phyloP scores from a whole-genome alignment of 2,329 filamentous ascomycete species.

The Aspergillus niger region DNA sequence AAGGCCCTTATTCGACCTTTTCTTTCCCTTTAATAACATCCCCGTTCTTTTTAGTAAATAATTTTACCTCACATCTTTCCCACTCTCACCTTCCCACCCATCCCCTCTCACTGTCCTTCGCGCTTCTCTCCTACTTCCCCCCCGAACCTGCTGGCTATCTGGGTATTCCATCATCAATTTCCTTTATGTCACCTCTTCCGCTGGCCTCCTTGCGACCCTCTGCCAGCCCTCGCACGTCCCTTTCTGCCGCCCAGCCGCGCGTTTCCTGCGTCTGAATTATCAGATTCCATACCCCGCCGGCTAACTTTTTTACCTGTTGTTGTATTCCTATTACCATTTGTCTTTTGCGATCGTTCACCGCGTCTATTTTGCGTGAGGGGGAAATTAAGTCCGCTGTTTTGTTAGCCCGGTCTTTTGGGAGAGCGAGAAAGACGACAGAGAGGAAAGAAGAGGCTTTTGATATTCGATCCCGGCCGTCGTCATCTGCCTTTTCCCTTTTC shows the following conservation, averaged over 20 bases:
- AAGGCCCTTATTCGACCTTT: constrained; percentile 1
- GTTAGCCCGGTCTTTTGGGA: not conserved
- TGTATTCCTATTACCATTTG: constrained; percentile 15
- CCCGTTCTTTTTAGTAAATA: constrained; percentile 43
- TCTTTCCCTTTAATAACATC: constrained; percentile 25
- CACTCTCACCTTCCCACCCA: constrained; percentile 15
- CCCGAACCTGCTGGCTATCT: constrained; percentile 29
- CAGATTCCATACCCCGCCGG: constrained; percentile 19
- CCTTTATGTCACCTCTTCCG: constrained; percentile 42
- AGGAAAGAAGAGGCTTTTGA: not conserved
- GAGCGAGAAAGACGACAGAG: not conserved
- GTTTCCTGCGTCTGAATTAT: constrained; percentile 35
- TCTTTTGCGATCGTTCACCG: not conserved
- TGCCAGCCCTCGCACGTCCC: constrained; percentile 41
- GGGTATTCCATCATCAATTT: constrained; percentile 36
- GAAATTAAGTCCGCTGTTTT: constrained; percentile 4
- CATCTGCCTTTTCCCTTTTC: too few relatives aligned
- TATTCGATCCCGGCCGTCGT: not conserved
- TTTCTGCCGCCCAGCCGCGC: constrained; percentile 43
- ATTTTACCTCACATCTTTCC: constrained; percentile 43
- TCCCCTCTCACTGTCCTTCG: constrained; percentile 22
- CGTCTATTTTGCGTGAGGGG: not conserved
- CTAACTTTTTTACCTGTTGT: constrained; percentile 11
- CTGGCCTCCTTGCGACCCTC: constrained; percentile 22
- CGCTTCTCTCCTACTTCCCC: constrained; percentile 14